These are phyloP conservation scores for Mallotus repandus DNA, from an alignment of 441 rosid species.

Conservation along the genomic window DNA sequence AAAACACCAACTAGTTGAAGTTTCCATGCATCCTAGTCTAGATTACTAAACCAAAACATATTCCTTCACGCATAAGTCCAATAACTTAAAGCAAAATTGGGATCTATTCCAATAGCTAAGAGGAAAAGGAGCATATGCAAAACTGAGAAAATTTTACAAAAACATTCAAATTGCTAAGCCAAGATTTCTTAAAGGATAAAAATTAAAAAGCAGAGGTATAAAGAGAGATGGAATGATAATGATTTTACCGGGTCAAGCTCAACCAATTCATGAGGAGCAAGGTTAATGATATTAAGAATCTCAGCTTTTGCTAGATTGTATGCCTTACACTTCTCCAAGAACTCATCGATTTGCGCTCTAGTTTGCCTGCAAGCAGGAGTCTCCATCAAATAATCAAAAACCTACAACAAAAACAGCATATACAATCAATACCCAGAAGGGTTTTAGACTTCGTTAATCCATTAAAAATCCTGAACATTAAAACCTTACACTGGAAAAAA, in stretches of 20 bases:
- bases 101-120: background rate
- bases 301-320: conserved; percentile 77
- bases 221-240: background rate
- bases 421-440: background rate
- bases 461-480: background rate
- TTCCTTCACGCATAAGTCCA: background rate
- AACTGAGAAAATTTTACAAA: background rate
- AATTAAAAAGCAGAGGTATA: background rate
- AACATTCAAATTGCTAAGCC: no score
- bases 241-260: conserved; percentile 52
- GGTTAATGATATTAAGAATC: conserved; percentile 68
- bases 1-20: no score
- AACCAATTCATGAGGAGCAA: conserved; percentile 52
- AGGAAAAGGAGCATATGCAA: background rate
- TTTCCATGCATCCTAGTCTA: no score
- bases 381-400: conserved; percentile 68
- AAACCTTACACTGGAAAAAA: background rate
- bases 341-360: conserved; percentile 47
- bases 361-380: conserved; percentile 60
- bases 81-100: background rate
- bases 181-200: no score
- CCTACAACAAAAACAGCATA: conserved; percentile 38
- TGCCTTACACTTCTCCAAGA: conserved; percentile 49
- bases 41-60: no score
- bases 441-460: background rate